Evolutionary conservation across 345 rosid species (phyloP).

Genomic region (Rhizophora apiculata): DNA sequence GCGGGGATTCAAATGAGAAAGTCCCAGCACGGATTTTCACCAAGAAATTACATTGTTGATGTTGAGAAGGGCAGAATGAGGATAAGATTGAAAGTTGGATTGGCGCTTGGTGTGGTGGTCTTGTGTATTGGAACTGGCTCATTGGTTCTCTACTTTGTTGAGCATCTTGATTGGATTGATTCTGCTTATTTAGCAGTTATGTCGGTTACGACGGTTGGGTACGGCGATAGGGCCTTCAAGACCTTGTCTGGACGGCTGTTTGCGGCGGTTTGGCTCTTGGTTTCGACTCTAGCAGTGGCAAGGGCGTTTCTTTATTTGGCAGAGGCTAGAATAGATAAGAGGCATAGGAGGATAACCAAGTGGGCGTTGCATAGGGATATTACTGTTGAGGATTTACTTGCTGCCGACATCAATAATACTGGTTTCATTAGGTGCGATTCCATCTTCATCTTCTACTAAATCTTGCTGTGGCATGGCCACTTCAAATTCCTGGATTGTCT

Average conservation of each 20-base stretch:
- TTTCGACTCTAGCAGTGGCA: conserved; percentile 51
- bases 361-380: conserved; percentile 46
- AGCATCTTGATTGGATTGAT: conserved; percentile 42
- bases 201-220: conserved; percentile 63
- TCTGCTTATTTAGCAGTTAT: conserved; percentile 53
- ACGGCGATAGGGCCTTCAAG: conserved; percentile 49
- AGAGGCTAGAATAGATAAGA: conserved; percentile 42
- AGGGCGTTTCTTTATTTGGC: conserved; percentile 48
- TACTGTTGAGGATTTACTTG: conserved; percentile 40
- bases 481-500: background rate
- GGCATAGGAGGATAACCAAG: conserved; percentile 40
- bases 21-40: conserved; percentile 9
- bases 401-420: conserved; percentile 37
- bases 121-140: conserved; percentile 38
- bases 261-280: conserved; percentile 48
- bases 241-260: conserved; percentile 45
- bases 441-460: background rate
- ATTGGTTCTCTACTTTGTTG: conserved; percentile 31
- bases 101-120: conserved; percentile 47
- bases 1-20: conserved; percentile 25
- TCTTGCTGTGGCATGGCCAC: background rate
- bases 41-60: conserved; percentile 34
- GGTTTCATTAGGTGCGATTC: conserved; percentile 35
- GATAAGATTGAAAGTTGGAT: conserved; percentile 43
- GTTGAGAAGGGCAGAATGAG: conserved; percentile 47